Conservation (phyloP, 2,329 filamentous ascomycete genomes). For the Fusarium sulawesiense region DNA sequence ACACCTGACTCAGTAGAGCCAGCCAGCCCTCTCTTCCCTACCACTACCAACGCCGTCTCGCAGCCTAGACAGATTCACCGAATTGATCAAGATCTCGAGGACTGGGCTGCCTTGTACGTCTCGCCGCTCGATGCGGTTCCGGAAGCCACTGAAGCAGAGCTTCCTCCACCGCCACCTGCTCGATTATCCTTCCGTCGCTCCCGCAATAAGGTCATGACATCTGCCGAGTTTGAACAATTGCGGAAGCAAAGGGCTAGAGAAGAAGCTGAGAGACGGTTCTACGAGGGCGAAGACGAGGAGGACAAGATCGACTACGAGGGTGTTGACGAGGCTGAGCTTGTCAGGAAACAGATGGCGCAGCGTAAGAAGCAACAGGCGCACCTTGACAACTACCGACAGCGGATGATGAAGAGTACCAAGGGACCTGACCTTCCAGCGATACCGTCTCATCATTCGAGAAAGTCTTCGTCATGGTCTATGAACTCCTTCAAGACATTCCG, state of each 20-base stretch:
- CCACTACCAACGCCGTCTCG: not conserved
- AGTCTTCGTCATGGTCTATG: slow-evolving; percentile 12
- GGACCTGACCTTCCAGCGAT: not conserved
- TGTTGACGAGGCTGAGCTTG: slow-evolving; percentile 8
- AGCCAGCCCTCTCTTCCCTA: not conserved
- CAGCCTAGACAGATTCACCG: not conserved
- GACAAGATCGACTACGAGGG: slow-evolving; percentile 23
- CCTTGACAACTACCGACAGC: slow-evolving; percentile 20
- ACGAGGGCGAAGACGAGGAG: slow-evolving; percentile 11
- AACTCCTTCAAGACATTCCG: slow-evolving; percentile 9
- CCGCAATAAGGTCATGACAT: slow-evolving; percentile 21
- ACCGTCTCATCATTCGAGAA: slow-evolving; percentile 1
- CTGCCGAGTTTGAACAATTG: slow-evolving; percentile 18
- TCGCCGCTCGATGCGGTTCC: slow-evolving; percentile 1
- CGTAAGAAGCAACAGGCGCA: slow-evolving; percentile 24
- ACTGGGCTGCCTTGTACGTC: slow-evolving; percentile 8
- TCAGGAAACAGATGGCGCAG: slow-evolving; percentile 2
- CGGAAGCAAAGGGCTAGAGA: slow-evolving; percentile 4
- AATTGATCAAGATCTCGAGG: slow-evolving; percentile 13
- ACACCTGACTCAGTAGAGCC: not conserved
- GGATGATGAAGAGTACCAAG: slow-evolving; percentile 33
- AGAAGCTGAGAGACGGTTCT: slow-evolving; percentile 2
- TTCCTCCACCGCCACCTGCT: not conserved
- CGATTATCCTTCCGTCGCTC: not conserved
- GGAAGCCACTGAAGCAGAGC: not conserved